Evolutionary conservation across 73 alveolate genomes (phyloP), one percentile per base, ranked within the genome.

Genomic region (Urostyla sp.): DNA sequence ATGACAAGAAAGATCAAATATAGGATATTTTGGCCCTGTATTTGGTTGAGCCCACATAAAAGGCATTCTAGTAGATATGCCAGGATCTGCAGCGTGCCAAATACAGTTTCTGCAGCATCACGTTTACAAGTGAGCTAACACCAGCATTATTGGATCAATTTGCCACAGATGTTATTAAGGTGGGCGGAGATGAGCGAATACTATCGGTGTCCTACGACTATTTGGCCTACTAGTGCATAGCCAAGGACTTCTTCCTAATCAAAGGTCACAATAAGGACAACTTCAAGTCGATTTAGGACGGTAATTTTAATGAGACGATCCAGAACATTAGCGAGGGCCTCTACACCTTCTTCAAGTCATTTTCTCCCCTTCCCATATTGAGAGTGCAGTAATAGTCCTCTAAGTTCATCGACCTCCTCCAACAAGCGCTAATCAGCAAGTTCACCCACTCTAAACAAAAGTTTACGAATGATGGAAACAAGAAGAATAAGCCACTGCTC

Each of bases 11-110:
- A 31, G 92, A 84, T 23, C 21, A 36, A 10, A 74, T 73, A 36
- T 66, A 83, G 23, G 92, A 74, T 34, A 15, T 79, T 11, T 59
- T 87, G 23, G 85, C 57, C 5, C 57, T 84, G 15, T 84, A 84
- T 44, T 55, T 49, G 48, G 83, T 27, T 45, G 92, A 74, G 23
- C 87, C 92, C 1, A 37, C 13, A 1, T 78, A 59, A 38, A 72
- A 67, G 24, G 60, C 18, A n/a, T 56, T 74, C 49, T 38, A 60
- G 31, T 40, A 45, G 52, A 55, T 83, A 18, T 60, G 67, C 23
- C 57, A 73, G 24, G 92, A 84, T 44, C 43, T 74, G 37, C 13
- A 54, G 45, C 56, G 44, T 24, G 59, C 53, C 27, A 36, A 59
- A 23, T 84, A 84, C 38, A 87, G 75, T 54, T 84, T 54, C 72